Percentiles rank a stretch among this genome's conserved stretches.
phyloP scores from a whole-genome alignment of 768 basidiomycete genomes.

The Symmetrospora coprosmae region DNA sequence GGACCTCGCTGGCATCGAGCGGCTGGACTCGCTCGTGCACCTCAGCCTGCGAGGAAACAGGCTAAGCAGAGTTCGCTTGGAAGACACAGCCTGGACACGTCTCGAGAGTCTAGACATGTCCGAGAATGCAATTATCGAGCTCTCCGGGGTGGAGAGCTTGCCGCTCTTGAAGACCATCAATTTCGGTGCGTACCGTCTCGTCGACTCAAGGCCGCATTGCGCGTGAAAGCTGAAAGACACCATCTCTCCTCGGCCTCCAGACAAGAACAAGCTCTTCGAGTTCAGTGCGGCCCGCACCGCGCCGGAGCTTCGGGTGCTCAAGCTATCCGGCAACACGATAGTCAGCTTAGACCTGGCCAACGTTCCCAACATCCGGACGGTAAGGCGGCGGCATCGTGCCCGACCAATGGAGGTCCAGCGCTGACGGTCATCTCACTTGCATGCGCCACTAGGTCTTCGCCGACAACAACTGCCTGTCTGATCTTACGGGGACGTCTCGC shows the following conservation, averaged over 20 bases:
- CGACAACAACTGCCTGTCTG: conserved; percentile 55
- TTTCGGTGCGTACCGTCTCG: conserved; percentile 50
- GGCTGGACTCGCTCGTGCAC: conserved; percentile 66
- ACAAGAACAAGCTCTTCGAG: conserved; percentile 53
- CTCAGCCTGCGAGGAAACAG: conserved; percentile 65
- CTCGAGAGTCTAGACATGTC: conserved; percentile 73
- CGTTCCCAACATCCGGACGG: conserved; percentile 62
- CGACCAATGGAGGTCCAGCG: too few species aligned
- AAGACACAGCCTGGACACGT: conserved; percentile 50
- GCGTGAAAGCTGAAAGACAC: neutral
- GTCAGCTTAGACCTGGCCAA: conserved; percentile 48
- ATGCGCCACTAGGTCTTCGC: too few species aligned
- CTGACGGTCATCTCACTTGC: too few species aligned
- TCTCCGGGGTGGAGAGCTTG: conserved; percentile 48
- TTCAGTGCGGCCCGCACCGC: conserved; percentile 43
- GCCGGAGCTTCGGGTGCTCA: conserved; percentile 63
- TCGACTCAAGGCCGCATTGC: neutral
- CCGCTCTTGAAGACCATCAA: conserved; percentile 53
- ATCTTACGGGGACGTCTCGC: conserved; percentile 40
- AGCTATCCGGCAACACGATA: conserved; percentile 68
- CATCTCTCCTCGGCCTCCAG: conserved; percentile 39
- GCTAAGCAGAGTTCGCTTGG: conserved; percentile 51
- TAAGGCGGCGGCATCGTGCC: too few species aligned
- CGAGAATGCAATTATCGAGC: conserved; percentile 51
- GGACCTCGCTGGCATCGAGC: conserved; percentile 59